Conservation (phyloP, 2,329 filamentous ascomycete species). For the Verticillium isaacii region DNA sequence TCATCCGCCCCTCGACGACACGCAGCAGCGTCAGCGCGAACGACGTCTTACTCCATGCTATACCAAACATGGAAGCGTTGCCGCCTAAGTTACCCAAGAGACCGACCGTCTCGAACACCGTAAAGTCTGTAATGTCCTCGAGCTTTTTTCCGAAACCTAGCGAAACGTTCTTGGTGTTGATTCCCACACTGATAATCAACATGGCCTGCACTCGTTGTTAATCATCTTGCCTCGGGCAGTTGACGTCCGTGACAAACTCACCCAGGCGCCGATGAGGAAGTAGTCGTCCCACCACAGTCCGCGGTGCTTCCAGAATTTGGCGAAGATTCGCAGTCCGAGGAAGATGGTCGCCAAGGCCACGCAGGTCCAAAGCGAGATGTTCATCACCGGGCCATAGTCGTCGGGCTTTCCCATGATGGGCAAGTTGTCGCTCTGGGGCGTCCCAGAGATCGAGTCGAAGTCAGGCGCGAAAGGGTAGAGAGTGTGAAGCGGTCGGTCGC, state of each 20-base stretch:
- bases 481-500: neutral
- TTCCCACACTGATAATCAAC: constrained; percentile 5
- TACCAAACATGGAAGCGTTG: constrained; percentile 15
- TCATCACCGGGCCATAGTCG: constrained; percentile 9
- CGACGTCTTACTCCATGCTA: constrained; percentile 21
- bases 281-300: constrained; percentile 15
- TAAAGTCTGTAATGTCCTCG: constrained; percentile 6
- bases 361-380: constrained; percentile 14
- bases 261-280: constrained; percentile 15
- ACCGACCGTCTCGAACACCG: constrained; percentile 6
- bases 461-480: neutral
- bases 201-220: neutral
- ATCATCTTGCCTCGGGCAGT: neutral
- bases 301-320: constrained; percentile 15
- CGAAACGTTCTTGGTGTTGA: constrained; percentile 8
- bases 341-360: constrained; percentile 14
- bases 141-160: constrained; percentile 13
- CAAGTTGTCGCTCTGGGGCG: neutral
- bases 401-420: neutral
- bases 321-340: constrained; percentile 16
- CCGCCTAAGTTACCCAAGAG: constrained; percentile 12
- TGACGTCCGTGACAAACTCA: neutral
- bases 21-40: constrained; percentile 23
- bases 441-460: neutral
- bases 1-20: constrained; percentile 16